A percentile compares a stretch with the other conserved stretches of the same genome.
phyloP scores from a whole-genome alignment of 768 basidiomycete genomes.

The Serpula lacrymans region DNA sequence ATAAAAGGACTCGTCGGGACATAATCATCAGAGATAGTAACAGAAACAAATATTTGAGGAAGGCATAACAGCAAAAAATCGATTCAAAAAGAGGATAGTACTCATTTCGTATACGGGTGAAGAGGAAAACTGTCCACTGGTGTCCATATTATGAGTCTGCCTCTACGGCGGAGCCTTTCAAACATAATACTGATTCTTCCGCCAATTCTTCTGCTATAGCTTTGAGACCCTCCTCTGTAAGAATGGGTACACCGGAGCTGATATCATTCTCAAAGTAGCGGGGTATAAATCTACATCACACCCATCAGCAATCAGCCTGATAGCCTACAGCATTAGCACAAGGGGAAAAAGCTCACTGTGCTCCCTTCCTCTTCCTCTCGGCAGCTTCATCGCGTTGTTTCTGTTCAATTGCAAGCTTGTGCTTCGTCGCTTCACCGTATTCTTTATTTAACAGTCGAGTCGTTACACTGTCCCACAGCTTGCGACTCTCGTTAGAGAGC shows the following conservation, averaged over 20 bases:
- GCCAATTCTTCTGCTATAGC: conserved; percentile 73
- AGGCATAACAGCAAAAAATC: too few relatives aligned
- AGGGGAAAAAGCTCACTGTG: conserved; percentile 55
- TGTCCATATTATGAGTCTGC: background rate
- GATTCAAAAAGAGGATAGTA: background rate
- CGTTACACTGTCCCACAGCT: conserved; percentile 87
- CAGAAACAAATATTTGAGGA: too few relatives aligned
- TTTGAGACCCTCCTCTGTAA: conserved; percentile 66
- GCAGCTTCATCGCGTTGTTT: conserved; percentile 85
- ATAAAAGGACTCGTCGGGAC: too few relatives aligned
- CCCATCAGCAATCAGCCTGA: background rate
- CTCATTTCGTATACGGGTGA: background rate
- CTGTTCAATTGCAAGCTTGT: conserved; percentile 93
- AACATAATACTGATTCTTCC: background rate
- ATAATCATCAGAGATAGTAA: too few relatives aligned
- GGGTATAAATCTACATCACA: conserved; percentile 58
- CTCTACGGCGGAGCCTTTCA: background rate
- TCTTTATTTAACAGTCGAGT: conserved; percentile 74
- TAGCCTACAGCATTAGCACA: background rate
- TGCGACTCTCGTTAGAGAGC: conserved; percentile 74
- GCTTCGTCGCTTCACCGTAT: conserved; percentile 85
- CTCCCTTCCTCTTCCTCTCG: conserved; percentile 77
- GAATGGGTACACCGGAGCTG: conserved; percentile 57
- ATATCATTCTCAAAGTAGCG: conserved; percentile 72
- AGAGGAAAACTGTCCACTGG: background rate